These are phyloP conservation scores for Penicillium pulvis DNA, from an alignment of 495 filamentous ascomycete genomes.

Conservation along the genomic window DNA sequence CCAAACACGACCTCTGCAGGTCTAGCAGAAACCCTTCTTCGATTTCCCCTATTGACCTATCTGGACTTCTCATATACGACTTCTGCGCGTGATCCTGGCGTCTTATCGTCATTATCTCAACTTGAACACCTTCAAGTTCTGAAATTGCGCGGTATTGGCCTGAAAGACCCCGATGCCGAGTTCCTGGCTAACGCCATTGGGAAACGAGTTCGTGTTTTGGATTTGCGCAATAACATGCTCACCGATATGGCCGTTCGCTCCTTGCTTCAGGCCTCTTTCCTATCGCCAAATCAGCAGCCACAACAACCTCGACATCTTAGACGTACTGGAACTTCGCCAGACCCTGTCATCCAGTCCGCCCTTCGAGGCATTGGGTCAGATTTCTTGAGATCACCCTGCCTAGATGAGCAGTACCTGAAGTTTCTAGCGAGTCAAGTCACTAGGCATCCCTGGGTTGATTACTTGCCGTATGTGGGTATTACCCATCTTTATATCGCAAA, in stretches of 20 bases:
- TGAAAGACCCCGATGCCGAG: constrained; percentile 58
- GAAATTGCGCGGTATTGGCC: constrained; percentile 57
- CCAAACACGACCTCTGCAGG: constrained; percentile 58
- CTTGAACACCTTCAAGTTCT: constrained; percentile 57
- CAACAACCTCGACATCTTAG: constrained; percentile 2
- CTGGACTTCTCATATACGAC: constrained; percentile 63
- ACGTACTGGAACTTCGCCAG: constrained; percentile 13
- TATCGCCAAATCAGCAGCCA: constrained; percentile 15
- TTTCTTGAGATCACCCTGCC: constrained; percentile 39
- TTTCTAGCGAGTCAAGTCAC: constrained; percentile 52
- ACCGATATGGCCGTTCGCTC: constrained; percentile 57
- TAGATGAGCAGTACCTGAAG: constrained; percentile 53
- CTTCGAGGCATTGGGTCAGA: constrained; percentile 15
- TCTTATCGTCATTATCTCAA: constrained; percentile 47
- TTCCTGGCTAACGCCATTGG: constrained; percentile 56
- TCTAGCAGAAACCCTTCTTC: constrained; percentile 52
- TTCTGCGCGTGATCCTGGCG: constrained; percentile 53
- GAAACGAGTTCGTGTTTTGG: constrained; percentile 55
- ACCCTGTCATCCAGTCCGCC: constrained; percentile 18
- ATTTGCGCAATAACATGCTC: constrained; percentile 60
- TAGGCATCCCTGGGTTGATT: constrained; percentile 55
- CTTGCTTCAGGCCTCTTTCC: constrained; percentile 55
- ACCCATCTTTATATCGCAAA: constrained; percentile 62
- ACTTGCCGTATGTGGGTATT: constrained; percentile 53
- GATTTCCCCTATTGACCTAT: constrained; percentile 58